Percentiles rank a stretch among this genome's conserved stretches.
These are phyloP conservation scores for Umbelopsis sp. DNA, from an alignment of 192 early-diverging fungal genomes.

Conservation along the genomic window DNA sequence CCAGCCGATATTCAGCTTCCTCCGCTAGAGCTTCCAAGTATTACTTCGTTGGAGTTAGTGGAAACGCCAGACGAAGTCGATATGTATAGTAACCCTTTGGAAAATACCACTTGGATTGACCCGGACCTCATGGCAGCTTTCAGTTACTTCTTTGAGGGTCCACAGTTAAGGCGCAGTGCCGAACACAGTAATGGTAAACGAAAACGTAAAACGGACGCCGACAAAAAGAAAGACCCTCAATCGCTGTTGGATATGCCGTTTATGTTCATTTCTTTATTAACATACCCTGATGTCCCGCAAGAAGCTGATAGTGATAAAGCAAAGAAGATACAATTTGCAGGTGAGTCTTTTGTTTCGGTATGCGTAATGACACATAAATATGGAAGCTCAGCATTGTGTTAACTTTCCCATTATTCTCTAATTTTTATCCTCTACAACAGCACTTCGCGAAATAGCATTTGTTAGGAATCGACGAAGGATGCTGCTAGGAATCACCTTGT, in stretches of 20 bases:
- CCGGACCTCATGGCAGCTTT: slow-evolving; percentile 16
- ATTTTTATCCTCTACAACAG: slow-evolving; percentile 22
- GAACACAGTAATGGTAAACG: background rate
- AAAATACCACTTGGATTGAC: slow-evolving; percentile 5
- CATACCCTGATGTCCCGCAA: slow-evolving; percentile 47
- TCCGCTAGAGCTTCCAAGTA: background rate
- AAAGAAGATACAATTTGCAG: slow-evolving; percentile 35
- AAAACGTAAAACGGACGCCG: background rate
- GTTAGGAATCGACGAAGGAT: slow-evolving; percentile 51
- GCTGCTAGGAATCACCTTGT: slow-evolving; percentile 45
- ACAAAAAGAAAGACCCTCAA: slow-evolving; percentile 18
- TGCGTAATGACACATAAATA: too few relatives aligned
- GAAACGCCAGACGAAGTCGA: background rate
- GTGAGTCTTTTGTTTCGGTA: slow-evolving; percentile 25
- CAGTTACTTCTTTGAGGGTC: slow-evolving; percentile 24
- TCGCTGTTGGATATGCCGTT: slow-evolving; percentile 48
- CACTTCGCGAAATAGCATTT: slow-evolving; percentile 47
- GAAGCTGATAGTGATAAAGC: slow-evolving; percentile 12
- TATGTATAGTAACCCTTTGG: background rate
- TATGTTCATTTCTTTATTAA: slow-evolving; percentile 51
- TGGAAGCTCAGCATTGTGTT: background rate
- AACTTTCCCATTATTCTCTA: slow-evolving; percentile 1
- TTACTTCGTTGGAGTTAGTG: background rate
- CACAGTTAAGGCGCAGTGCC: background rate
- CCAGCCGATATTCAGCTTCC: background rate